These are phyloP conservation scores for Gyrodon lividus DNA, from an alignment of 768 basidiomycete genomes.

Conservation along the genomic window DNA sequence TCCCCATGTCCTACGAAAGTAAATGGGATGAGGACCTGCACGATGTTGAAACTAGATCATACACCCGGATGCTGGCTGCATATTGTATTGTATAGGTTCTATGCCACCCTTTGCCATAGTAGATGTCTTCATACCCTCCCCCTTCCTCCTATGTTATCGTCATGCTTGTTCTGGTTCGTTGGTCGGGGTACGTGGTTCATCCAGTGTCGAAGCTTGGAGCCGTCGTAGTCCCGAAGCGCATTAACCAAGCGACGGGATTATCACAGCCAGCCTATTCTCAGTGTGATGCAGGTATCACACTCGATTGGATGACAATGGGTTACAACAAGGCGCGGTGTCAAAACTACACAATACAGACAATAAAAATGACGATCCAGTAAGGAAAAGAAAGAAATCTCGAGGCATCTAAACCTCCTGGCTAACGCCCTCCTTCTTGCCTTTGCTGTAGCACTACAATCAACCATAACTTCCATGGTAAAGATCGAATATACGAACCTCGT, in stretches of 20 bases:
- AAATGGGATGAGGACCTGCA: neutral
- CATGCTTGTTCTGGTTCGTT: neutral
- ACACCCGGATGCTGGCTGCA: neutral
- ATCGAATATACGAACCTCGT: conserved; percentile 21
- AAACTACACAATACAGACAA: conserved; percentile 31
- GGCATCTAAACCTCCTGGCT: conserved; percentile 32
- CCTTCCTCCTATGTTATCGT: too few relatives aligned
- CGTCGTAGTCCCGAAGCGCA: too few relatives aligned
- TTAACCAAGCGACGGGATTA: too few relatives aligned
- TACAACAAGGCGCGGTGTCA: conserved; percentile 13
- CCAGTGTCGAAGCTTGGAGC: too few relatives aligned
- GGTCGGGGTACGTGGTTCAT: neutral
- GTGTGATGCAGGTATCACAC: too few relatives aligned
- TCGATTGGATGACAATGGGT: conserved; percentile 9
- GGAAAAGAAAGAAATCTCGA: conserved; percentile 2
- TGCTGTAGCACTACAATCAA: conserved; percentile 22
- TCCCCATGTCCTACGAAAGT: conserved; percentile 51
- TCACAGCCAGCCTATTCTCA: too few relatives aligned
- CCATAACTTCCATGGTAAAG: neutral
- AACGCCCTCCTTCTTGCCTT: conserved; percentile 34
- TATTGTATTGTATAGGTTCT: too few relatives aligned
- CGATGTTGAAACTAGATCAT: neutral
- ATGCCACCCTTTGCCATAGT: too few relatives aligned
- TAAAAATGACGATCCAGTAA: conserved; percentile 28
- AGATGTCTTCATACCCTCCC: too few relatives aligned